A percentile compares a stretch with the other conserved stretches of the same genome.
Conservation (phyloP, 306 rosid genomes). For the Sicyos baderoa region DNA sequence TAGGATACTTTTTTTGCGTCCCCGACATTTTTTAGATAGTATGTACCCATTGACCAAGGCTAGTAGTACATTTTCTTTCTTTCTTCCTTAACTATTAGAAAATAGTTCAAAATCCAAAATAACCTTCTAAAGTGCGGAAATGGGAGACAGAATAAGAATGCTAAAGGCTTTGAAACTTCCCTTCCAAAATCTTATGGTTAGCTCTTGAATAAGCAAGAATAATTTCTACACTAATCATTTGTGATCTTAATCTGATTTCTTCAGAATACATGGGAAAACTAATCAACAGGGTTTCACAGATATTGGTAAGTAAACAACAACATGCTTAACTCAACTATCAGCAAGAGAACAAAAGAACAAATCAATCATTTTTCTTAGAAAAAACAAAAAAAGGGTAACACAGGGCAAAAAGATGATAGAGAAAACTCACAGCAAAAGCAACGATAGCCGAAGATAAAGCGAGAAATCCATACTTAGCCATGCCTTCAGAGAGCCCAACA, state of each 20-base stretch:
- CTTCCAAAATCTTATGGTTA: background rate
- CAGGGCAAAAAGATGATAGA: background rate
- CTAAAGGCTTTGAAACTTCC: background rate
- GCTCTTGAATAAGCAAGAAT: background rate
- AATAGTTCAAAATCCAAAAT: background rate
- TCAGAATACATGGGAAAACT: background rate
- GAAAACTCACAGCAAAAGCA: conserved; percentile 67
- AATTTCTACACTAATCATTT: background rate
- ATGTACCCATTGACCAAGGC: background rate
- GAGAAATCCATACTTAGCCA: conserved; percentile 94
- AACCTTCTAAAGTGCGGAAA: background rate
- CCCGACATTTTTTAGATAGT: too few species aligned
- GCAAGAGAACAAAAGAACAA: background rate
- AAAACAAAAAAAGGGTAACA: conserved; percentile 8
- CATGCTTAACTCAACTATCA: background rate
- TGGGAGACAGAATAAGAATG: background rate
- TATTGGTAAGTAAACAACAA: conserved; percentile 4
- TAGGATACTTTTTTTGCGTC: too few species aligned
- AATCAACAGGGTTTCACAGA: background rate
- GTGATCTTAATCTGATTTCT: conserved; percentile 1
- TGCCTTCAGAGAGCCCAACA: conserved; percentile 66
- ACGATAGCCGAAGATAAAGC: conserved; percentile 90
- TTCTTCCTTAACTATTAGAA: background rate
- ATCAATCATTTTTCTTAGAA: background rate
- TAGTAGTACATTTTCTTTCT: background rate